Conservation (phyloP, 2,329 filamentous ascomycete species). For the Ophiostoma tasmaniense region DNA sequence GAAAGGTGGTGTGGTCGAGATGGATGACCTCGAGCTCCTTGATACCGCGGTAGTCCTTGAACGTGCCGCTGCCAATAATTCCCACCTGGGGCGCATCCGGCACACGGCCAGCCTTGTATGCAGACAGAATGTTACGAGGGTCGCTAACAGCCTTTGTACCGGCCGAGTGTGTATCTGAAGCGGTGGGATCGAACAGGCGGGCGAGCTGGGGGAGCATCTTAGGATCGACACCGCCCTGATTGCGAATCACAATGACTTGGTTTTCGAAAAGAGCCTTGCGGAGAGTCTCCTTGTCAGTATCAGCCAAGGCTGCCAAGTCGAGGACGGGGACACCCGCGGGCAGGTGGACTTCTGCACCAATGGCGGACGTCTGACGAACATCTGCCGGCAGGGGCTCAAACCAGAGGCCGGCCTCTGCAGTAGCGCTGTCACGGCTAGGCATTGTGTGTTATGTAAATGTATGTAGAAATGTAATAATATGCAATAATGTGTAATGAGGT, state of each 20-base stretch:
- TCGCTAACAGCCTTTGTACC: constrained; percentile 19
- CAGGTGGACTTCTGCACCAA: constrained; percentile 19
- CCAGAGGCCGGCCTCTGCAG: constrained; percentile 12
- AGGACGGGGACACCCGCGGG: constrained; percentile 8
- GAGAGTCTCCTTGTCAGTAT: constrained; percentile 13
- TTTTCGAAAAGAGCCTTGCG: constrained; percentile 18
- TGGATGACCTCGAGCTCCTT: constrained; percentile 17
- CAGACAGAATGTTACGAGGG: constrained; percentile 19
- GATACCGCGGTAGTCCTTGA: constrained; percentile 16
- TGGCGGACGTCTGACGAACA: constrained; percentile 15
- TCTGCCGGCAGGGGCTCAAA: constrained; percentile 16
- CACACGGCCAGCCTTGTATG: constrained; percentile 17
- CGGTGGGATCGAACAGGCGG: constrained; percentile 16
- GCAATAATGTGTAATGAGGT: neutral
- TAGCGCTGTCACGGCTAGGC: constrained; percentile 9
- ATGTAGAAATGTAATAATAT: neutral
- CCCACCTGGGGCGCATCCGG: constrained; percentile 18
- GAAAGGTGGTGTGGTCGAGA: constrained; percentile 19
- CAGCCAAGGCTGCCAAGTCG: constrained; percentile 11
- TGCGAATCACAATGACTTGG: constrained; percentile 19
- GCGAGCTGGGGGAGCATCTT: constrained; percentile 14
- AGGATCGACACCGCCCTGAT: constrained; percentile 17
- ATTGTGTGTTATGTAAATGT: constrained; percentile 3
- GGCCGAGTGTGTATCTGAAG: constrained; percentile 19
- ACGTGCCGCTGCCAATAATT: constrained; percentile 19